These are phyloP conservation scores for Rubroboletus satanas DNA, from an alignment of 768 basidiomycete genomes.

Conservation along the genomic window DNA sequence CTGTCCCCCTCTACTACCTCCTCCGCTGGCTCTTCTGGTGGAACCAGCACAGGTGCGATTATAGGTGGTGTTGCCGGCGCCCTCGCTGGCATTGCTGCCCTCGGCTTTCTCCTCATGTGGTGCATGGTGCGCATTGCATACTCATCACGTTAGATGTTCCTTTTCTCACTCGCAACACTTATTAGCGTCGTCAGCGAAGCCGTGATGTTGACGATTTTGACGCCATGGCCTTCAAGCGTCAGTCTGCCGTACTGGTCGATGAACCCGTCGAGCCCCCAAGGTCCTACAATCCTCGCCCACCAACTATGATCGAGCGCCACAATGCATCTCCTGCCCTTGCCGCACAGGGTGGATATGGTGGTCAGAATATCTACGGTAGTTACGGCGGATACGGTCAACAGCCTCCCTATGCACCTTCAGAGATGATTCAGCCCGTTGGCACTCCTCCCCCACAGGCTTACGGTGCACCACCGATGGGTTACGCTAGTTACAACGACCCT, in stretches of 20 bases:
- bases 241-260: conserved; percentile 56
- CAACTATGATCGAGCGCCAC: conserved; percentile 60
- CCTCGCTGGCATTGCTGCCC: conserved; percentile 39
- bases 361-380: conserved; percentile 25
- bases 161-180: conserved; percentile 2
- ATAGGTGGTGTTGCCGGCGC: conserved; percentile 46
- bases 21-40: conserved; percentile 33
- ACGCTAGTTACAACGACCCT: conserved; percentile 26
- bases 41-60: conserved; percentile 29
- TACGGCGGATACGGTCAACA: conserved; percentile 28
- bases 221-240: conserved; percentile 55
- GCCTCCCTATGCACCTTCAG: conserved; percentile 10
- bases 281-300: conserved; percentile 53
- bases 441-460: conserved; percentile 25
- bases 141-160: not conserved
- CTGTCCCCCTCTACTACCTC: conserved; percentile 22
- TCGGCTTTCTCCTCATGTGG: conserved; percentile 42
- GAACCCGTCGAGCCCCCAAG: conserved; percentile 43
- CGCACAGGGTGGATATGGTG: conserved; percentile 14
- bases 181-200: conserved; percentile 43
- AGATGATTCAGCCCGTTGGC: conserved; percentile 10
- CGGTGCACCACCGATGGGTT: conserved; percentile 16
- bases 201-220: conserved; percentile 44
- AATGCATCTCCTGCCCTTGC: conserved; percentile 30
- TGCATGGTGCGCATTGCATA: conserved; percentile 38